Evolutionary conservation across 495 filamentous ascomycete genomes (phyloP), one percentile per base, ranked within the genome.

Genomic region (Talaromyces proteolyticus): DNA sequence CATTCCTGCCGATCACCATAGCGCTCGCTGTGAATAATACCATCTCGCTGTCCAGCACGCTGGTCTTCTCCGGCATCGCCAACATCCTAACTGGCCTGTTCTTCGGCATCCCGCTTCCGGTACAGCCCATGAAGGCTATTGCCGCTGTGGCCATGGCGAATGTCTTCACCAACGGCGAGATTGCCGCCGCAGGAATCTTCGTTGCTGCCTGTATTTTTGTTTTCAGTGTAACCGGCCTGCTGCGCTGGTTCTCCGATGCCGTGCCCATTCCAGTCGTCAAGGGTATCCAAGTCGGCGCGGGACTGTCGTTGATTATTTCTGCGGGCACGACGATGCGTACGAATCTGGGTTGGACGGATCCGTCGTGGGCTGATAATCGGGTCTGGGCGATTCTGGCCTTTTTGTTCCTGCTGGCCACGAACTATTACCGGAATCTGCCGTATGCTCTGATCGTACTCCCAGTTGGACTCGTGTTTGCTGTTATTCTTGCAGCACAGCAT

Each of bases 101-200:
- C 24, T 97, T 95, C 58, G 91, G 91, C 8, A 83, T 96, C 19
- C 90, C 90, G 0, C 62, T 95, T 0, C 90, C 90, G 0, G 88
- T 95, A 0, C 88, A 92, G 65, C 88, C 88, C 10, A 89, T 93
- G 86, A 90, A 94, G 71, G 91, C 91, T 16, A 91, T 97, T 52
- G 91, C 90, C 36, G 86, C 92, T 0, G 82, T 95, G 0, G 87
- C 90, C 12, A 86, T 97, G 43, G 78, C 85, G 10, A 75, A 77
- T 21, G 69, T 67, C 37, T 84, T 89, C 57, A 76, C 74, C 10
- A 68, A 81, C 19, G 78, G 76, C 48, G 78, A 86, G 52, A 92
- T 86, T 44, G 79, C 88, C 18, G 85, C 88, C 0, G 87, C 90
- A 2, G 92, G 92, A 4, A 71, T 91, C 46, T 84, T 89, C 38